Evolutionary conservation across 2,329 filamentous ascomycete genomes (phyloP), one percentile per base, ranked within the genome.

Genomic region (Claviceps sp.): DNA sequence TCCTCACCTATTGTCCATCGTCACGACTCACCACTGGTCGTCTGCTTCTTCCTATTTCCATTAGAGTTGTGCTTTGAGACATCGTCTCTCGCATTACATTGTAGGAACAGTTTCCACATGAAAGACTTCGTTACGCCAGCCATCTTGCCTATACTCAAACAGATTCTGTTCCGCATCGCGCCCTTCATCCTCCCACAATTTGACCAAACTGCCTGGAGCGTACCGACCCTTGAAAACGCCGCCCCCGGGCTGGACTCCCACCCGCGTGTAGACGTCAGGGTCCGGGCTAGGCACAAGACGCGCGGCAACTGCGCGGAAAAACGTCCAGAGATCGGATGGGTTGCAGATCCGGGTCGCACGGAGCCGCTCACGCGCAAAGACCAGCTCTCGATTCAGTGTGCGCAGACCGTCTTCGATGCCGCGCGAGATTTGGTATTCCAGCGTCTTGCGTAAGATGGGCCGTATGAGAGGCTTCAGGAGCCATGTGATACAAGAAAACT

Each of bases 101-200:
- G 55, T 57, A n/a, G 54, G 56, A n/a, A 54, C 61, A n/a, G 70
- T 68, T 36, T 63, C 62, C 11, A 75, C 66, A 56, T 80, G 74
- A 60, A 95, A 95, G n/a, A 95, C 83, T 46, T 81, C 82, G 65
- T 95, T 95, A 59, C 85, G 78, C 89, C 89, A 95, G 0, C 85
- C 86, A 16, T 77, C 81, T 47, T 72, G 72, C 52, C 82, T 78
- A 62, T 82, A 82, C 57, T 91, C 85, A 57, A 90, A 81, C 40
- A 95, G 79, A 42, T 81, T 76, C 66, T 94, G 86, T 20, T 75
- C 75, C 0, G 87, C 89, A 55, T 75, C 73, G 22, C 72, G 69
- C 0, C 81, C 89, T 68, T 95, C 85, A 57, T 89, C 84, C 58
- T 91, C 80, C 88, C 89, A 95, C n/a, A 95, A 67, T 69, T 87